These are phyloP conservation scores for Mucor indicus DNA, from an alignment of 371 early-diverging fungal species.

Conservation along the genomic window DNA sequence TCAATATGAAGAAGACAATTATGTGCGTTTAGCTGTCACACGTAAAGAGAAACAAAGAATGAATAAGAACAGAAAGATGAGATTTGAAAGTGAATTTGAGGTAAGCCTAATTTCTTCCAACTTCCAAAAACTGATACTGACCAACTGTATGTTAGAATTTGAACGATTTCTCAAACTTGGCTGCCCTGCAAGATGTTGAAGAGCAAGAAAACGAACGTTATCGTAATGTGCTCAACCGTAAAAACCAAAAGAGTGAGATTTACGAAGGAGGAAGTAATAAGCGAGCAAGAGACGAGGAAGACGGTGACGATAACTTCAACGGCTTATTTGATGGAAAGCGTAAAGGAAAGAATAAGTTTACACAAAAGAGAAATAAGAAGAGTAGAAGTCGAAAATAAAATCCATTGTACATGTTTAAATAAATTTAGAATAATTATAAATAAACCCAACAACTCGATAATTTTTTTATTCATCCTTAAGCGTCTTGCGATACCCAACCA, in stretches of 20 bases:
- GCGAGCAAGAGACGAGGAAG: constrained; percentile 11
- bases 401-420: too few relatives aligned
- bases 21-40: constrained; percentile 73
- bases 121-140: background rate
- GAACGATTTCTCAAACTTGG: constrained; percentile 70
- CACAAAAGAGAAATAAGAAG: constrained; percentile 7
- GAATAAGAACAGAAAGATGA: constrained; percentile 54
- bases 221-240: constrained; percentile 51
- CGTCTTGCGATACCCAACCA: constrained; percentile 57
- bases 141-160: constrained; percentile 41
- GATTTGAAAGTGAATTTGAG: constrained; percentile 85
- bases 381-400: too few relatives aligned
- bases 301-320: constrained; percentile 4
- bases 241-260: constrained; percentile 30
- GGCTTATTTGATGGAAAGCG: constrained; percentile 19
- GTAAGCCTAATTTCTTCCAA: constrained; percentile 30
- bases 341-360: constrained; percentile 9
- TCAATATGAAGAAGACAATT: constrained; percentile 89
- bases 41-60: constrained; percentile 75
- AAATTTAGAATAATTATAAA: too few relatives aligned
- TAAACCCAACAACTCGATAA: too few relatives aligned
- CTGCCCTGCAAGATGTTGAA: constrained; percentile 55
- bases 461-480: too few relatives aligned
- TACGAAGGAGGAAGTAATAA: constrained; percentile 8
- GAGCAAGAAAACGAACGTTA: constrained; percentile 51